Percentiles rank a stretch among this genome's conserved stretches.
Conservation (phyloP, 129 eudicot genomes). For the Flaveria brownii region DNA sequence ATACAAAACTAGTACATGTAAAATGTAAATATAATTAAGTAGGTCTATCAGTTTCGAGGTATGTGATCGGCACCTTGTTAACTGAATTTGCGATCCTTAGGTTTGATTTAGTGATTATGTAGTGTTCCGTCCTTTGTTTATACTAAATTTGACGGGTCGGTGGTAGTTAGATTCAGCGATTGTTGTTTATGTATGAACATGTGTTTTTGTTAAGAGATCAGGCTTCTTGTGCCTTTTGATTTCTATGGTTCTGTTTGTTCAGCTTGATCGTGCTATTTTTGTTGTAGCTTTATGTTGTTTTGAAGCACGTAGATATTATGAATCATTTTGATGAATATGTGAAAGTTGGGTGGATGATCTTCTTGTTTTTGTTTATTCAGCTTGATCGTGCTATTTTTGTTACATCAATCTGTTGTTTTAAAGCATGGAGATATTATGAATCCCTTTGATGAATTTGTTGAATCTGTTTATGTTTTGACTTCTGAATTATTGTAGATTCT, state of each 20-base stretch:
- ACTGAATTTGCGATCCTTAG: not conserved
- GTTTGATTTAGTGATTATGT: not conserved
- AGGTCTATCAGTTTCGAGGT: slow-evolving; percentile 30
- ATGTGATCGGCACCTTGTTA: not conserved
- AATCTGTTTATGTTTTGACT: not conserved
- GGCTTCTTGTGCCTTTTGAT: not conserved
- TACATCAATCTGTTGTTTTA: not conserved
- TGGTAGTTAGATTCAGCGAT: not conserved
- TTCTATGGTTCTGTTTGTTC: not conserved
- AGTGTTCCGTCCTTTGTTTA: not conserved
- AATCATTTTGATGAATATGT: slow-evolving; percentile 14
- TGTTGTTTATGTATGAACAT: slow-evolving; percentile 15
- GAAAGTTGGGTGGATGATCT: not conserved
- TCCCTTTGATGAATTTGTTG: slow-evolving; percentile 9
- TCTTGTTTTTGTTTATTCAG: not conserved
- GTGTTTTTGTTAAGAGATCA: not conserved
- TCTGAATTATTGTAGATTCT: not conserved
- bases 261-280: not conserved
- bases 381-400: not conserved
- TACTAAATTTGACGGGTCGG: not conserved
- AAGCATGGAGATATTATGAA: not conserved
- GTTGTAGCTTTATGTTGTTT: not conserved
- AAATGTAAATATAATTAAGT: too few relatives aligned
- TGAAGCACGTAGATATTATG: not conserved
- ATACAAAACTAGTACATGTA: too few relatives aligned